phyloP scores from a whole-genome alignment of 768 basidiomycete species.

The Fomitopsis serialis region DNA sequence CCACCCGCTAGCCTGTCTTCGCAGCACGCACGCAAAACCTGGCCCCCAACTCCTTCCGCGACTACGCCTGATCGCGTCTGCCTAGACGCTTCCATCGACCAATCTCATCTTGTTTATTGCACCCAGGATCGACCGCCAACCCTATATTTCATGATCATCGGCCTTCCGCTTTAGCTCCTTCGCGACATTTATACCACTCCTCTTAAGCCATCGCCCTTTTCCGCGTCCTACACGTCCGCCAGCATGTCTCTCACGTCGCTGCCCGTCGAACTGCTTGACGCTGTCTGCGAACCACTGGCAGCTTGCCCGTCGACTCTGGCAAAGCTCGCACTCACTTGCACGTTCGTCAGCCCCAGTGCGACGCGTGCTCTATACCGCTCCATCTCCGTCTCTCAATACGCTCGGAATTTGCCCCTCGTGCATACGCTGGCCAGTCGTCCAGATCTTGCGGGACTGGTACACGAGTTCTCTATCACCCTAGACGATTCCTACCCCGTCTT shows the following conservation, averaged over 20 bases:
- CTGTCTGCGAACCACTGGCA: slow-evolving; percentile 36
- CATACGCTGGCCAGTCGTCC: slow-evolving; percentile 51
- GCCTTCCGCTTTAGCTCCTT: background rate
- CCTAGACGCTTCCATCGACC: background rate
- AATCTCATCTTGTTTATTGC: background rate
- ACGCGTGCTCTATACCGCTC: slow-evolving; percentile 61
- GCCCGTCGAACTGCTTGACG: slow-evolving; percentile 60
- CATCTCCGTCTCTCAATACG: slow-evolving; percentile 39
- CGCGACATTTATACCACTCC: background rate
- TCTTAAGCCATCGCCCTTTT: slow-evolving; percentile 3
- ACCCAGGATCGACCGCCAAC: slow-evolving; percentile 4
- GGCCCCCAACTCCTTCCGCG: background rate
- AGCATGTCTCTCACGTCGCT: slow-evolving; percentile 43
- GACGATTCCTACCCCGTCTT: slow-evolving; percentile 35
- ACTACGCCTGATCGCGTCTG: background rate
- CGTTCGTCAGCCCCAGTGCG: slow-evolving; percentile 41
- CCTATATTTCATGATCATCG: slow-evolving; percentile 5
- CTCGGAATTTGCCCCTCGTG: slow-evolving; percentile 44
- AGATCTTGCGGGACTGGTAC: slow-evolving; percentile 55
- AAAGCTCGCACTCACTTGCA: slow-evolving; percentile 40
- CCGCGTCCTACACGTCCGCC: slow-evolving; percentile 5
- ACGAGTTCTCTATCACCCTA: slow-evolving; percentile 53
- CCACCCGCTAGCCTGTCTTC: too few species aligned
- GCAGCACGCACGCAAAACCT: too few species aligned
- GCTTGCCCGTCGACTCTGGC: slow-evolving; percentile 31